These are phyloP conservation scores for Aureobasidium sp. DNA, from an alignment of 2,329 filamentous ascomycete species.

Conservation along the genomic window DNA sequence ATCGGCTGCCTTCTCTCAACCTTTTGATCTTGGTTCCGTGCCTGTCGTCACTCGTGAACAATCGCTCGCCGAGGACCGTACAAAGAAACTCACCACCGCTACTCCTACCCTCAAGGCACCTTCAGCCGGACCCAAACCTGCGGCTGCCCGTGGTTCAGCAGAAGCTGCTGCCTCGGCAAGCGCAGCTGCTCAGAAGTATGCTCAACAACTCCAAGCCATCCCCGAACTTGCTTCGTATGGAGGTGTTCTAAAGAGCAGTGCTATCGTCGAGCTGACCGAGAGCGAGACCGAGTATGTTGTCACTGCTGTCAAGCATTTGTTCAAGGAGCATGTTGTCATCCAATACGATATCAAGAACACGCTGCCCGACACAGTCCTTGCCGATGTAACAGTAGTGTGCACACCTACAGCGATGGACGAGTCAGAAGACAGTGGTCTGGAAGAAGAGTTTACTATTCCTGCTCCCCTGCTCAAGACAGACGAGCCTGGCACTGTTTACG, in stretches of 20 bases:
- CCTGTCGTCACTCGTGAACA: slow-evolving; percentile 93
- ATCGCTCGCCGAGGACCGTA: slow-evolving; percentile 89
- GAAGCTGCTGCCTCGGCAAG: slow-evolving; percentile 64
- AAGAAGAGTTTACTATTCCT: slow-evolving; percentile 89
- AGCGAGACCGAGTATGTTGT: slow-evolving; percentile 98
- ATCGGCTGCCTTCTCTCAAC: slow-evolving; percentile 69
- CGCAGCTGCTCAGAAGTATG: slow-evolving; percentile 78
- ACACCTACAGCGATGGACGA: slow-evolving; percentile 77
- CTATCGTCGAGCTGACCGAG: slow-evolving; percentile 82
- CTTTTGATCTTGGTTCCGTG: slow-evolving; percentile 86
- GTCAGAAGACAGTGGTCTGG: slow-evolving; percentile 59
- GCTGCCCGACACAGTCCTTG: slow-evolving; percentile 77
- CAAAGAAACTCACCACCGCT: slow-evolving; percentile 90
- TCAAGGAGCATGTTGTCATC: slow-evolving; percentile 91
- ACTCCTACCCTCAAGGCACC: slow-evolving; percentile 92
- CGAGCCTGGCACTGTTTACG: slow-evolving; percentile 87
- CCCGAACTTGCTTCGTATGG: slow-evolving; percentile 89
- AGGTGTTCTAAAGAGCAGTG: slow-evolving; percentile 81
- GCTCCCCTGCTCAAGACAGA: slow-evolving; percentile 74
- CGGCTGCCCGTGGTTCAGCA: slow-evolving; percentile 57
- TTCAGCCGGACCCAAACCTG: slow-evolving; percentile 67
- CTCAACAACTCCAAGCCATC: slow-evolving; percentile 76
- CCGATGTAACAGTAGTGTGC: slow-evolving; percentile 77
- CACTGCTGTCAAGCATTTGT: slow-evolving; percentile 87
- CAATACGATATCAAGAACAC: slow-evolving; percentile 99